Percentiles rank a stretch among this genome's conserved stretches.
Conservation (phyloP, 2,329 filamentous ascomycete genomes). For the Ilyonectria destructans region DNA sequence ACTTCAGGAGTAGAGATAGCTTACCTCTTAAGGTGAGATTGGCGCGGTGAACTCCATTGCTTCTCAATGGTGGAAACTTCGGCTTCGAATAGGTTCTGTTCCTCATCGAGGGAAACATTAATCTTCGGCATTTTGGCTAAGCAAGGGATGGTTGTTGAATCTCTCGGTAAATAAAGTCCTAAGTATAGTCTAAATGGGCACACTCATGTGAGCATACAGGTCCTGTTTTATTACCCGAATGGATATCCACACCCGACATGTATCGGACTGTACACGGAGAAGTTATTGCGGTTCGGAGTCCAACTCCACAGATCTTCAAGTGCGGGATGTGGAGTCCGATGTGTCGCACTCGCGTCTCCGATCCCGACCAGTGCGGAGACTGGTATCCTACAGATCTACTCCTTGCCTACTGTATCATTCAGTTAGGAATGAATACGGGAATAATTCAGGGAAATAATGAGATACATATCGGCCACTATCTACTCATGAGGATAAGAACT, state of each 20-base stretch:
- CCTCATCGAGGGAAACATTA: slow-evolving; percentile 34
- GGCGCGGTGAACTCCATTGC: slow-evolving; percentile 52
- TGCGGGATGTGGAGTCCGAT: slow-evolving; percentile 6
- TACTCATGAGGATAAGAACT: background rate
- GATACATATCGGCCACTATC: background rate
- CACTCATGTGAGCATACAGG: background rate
- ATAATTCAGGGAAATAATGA: background rate
- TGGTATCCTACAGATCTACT: background rate
- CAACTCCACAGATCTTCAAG: slow-evolving; percentile 2
- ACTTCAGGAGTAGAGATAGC: background rate
- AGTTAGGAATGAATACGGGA: background rate
- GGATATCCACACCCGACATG: background rate
- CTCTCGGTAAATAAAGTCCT: background rate
- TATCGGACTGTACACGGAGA: background rate
- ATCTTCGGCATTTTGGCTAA: slow-evolving; percentile 18
- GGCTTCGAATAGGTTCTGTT: slow-evolving; percentile 52
- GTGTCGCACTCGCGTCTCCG: slow-evolving; percentile 2
- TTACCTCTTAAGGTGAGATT: slow-evolving; percentile 49
- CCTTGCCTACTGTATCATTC: background rate
- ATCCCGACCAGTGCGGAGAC: background rate
- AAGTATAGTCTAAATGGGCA: background rate
- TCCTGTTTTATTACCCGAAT: slow-evolving; percentile 6
- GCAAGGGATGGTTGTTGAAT: background rate
- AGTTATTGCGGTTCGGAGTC: background rate
- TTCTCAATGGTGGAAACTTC: slow-evolving; percentile 54